Conservation (phyloP, 2,329 filamentous ascomycete species). For the Colletotrichum lini region DNA sequence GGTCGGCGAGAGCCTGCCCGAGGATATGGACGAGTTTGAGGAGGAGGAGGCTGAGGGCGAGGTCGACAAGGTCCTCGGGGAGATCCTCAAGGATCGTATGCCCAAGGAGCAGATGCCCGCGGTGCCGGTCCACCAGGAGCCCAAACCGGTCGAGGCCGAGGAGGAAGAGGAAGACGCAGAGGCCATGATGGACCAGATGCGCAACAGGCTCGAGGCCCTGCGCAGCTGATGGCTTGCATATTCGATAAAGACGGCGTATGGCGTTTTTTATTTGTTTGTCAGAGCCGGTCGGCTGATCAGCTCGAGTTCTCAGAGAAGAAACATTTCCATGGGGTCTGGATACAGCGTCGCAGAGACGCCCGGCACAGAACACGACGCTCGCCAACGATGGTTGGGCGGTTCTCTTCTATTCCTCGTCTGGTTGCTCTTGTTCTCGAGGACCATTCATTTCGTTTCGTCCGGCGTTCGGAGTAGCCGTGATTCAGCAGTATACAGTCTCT, state of each 20-base stretch:
- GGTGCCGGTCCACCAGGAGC: conserved; percentile 67
- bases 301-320: conserved; percentile 9
- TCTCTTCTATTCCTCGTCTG: neutral
- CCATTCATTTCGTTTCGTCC: conserved; percentile 24
- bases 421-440: conserved; percentile 13
- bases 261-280: conserved; percentile 22
- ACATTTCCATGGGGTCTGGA: conserved; percentile 16
- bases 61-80: conserved; percentile 92
- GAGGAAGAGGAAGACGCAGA: conserved; percentile 86
- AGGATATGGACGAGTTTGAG: conserved; percentile 78
- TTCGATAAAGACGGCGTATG: conserved; percentile 37
- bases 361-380: neutral
- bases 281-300: conserved; percentile 3
- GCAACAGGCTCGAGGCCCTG: conserved; percentile 89
- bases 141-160: conserved; percentile 66
- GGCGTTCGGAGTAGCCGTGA: conserved; percentile 39
- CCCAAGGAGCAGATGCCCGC: conserved; percentile 71
- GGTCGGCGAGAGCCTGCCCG: conserved; percentile 88
- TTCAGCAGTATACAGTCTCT: conserved; percentile 27
- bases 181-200: conserved; percentile 94
- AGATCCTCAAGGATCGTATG: conserved; percentile 88
- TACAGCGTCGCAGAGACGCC: conserved; percentile 18
- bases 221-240: conserved; percentile 74
- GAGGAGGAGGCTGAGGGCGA: conserved; percentile 82
- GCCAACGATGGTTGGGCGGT: neutral